Evolutionary conservation across 305 asterid species (phyloP), one percentile per base, ranked within the genome.

Genomic region (Solanum hybrid): DNA sequence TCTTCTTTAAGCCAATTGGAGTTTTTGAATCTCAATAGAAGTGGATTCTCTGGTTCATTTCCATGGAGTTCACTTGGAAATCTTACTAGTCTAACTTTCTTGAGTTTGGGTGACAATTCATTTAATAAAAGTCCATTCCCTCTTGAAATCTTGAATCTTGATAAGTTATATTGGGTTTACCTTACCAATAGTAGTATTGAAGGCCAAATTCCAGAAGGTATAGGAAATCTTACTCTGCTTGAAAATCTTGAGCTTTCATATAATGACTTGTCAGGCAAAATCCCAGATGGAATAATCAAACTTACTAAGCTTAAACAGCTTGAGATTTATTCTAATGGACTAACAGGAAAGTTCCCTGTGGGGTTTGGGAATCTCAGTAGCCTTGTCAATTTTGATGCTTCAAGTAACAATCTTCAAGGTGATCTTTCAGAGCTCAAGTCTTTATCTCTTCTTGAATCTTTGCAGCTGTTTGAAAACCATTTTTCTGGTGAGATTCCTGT

Each of bases 21-120:
- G 89, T 87, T 90, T 27, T 91, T 93, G 93, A 89, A 51, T 82
- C 83, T 92, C 89, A 93, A 83, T 34, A 32, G 11, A 4, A 90
- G 92, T 86, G 93, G 94, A 22, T 77, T 91, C 86, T 90, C 93
- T 11, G 94, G 93, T 45, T 24, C 72, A 65, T 93, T 92, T 91
- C 95, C 93, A 5, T 93, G 95, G 95, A 90, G 89, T 39, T 90
- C 94, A 17, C 87, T 93, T 85, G 90, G 41, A 87, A 93, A 92
- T 89, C 89, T 90, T 57, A 90, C 95, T 10, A 91, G 87, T 87
- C 78, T 93, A 39, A 79, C 89, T 12, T 89, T 91, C 65, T 89
- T 93, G 87, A 90, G 95, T 88, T 41, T 93, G 20, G 95, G 95
- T 22, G 95, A 93, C 33, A 93, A 92, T 72, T 73, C 14, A 24